Percentiles rank a stretch among this genome's conserved stretches.
phyloP scores from a whole-genome alignment of 2,329 filamentous ascomycete genomes.

The Alternaria angustiovoidea region DNA sequence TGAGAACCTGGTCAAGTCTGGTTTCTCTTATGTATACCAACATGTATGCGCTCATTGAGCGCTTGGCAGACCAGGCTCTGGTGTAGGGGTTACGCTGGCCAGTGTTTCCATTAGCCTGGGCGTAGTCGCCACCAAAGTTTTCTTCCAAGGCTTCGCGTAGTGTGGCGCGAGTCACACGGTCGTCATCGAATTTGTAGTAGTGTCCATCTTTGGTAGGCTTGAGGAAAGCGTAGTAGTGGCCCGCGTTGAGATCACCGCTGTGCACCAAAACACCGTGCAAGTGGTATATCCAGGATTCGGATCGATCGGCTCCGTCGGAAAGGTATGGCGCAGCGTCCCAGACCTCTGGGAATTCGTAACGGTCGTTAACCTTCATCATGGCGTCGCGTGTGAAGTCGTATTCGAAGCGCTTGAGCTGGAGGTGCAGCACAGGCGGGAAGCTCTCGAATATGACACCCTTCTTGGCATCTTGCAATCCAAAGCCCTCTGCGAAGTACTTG shows the following conservation, averaged over 20 bases:
- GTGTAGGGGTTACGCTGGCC: slow-evolving; percentile 71
- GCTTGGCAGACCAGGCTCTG: slow-evolving; percentile 69
- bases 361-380: slow-evolving; percentile 98
- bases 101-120: slow-evolving; percentile 63
- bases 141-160: slow-evolving; percentile 92
- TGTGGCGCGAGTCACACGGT: slow-evolving; percentile 94
- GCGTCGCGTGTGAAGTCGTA: slow-evolving; percentile 96
- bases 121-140: slow-evolving; percentile 92
- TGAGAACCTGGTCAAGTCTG: slow-evolving; percentile 81
- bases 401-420: slow-evolving; percentile 97
- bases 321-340: slow-evolving; percentile 89
- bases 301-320: slow-evolving; percentile 82
- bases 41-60: slow-evolving; percentile 94
- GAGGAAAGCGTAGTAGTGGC: slow-evolving; percentile 97
- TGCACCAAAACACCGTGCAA: slow-evolving; percentile 95
- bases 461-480: slow-evolving; percentile 93
- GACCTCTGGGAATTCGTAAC: slow-evolving; percentile 85
- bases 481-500: slow-evolving; percentile 93
- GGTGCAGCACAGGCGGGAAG: slow-evolving; percentile 91
- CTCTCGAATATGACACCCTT: slow-evolving; percentile 98
- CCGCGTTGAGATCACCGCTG: slow-evolving; percentile 94
- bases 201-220: slow-evolving; percentile 89
- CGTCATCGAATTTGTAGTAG: slow-evolving; percentile 98
- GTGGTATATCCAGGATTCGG: slow-evolving; percentile 90
- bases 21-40: slow-evolving; percentile 94